Percentiles rank a stretch among this genome's conserved stretches.
Evolutionary conservation across 2,329 filamentous ascomycete species (phyloP).

Genomic region (Periconia sp.): DNA sequence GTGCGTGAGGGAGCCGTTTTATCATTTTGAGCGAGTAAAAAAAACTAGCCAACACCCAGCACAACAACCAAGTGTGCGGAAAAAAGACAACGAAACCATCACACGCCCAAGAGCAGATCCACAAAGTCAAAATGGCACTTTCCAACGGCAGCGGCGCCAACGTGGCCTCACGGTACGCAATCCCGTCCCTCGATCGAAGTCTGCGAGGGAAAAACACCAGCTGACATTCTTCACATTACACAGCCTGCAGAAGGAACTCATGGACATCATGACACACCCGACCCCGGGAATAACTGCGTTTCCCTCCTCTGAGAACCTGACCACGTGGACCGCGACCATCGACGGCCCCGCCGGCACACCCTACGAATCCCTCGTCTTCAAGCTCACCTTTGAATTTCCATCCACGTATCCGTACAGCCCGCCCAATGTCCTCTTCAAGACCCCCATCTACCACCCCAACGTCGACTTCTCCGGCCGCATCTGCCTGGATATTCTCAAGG

Average conservation of each 20-base stretch:
- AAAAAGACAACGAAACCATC: neutral
- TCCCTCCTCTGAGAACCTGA: constrained; percentile 84
- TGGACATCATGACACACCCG: constrained; percentile 96
- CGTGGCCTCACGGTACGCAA: constrained; percentile 50
- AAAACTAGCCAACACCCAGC: neutral
- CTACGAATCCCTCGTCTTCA: constrained; percentile 85
- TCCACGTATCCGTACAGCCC: constrained; percentile 90
- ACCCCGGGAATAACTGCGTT: constrained; percentile 95
- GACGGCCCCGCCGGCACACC: constrained; percentile 88
- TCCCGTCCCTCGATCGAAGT: constrained; percentile 45
- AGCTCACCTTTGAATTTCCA: constrained; percentile 89
- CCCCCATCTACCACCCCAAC: constrained; percentile 98
- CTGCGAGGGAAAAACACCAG: constrained; percentile 8
- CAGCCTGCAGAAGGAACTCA: constrained; percentile 94
- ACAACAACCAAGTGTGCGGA: neutral
- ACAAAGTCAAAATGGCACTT: constrained; percentile 26
- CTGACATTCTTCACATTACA: neutral
- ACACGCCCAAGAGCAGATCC: neutral
- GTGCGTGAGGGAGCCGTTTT: neutral
- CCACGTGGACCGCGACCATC: constrained; percentile 89
- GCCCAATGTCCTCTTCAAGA: constrained; percentile 94
- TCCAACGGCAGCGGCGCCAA: constrained; percentile 44
- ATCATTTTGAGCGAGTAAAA: neutral
- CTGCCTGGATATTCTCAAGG: constrained; percentile 96
- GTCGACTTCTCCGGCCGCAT: constrained; percentile 97